Conservation (phyloP, 116 monocot species). For the Posidonia oceanica region DNA sequence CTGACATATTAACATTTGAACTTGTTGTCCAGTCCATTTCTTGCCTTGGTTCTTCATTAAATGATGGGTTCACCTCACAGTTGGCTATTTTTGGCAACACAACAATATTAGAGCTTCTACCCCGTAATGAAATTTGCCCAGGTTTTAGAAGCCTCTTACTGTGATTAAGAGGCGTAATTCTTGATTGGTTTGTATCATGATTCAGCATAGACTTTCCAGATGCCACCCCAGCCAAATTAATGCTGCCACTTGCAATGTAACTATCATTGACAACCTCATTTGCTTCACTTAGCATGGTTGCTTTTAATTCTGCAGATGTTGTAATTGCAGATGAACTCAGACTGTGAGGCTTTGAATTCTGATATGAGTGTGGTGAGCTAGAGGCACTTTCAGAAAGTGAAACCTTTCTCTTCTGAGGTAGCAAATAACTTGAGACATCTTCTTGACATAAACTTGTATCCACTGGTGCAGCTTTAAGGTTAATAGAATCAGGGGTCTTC, state of each 20-base stretch:
- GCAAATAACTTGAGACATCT: conserved; percentile 5
- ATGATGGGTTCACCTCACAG: neutral
- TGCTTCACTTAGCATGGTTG: neutral
- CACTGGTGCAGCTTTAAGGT: conserved; percentile 5
- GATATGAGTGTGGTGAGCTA: conserved; percentile 9
- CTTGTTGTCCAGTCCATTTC: conserved; percentile 4
- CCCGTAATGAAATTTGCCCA: neutral
- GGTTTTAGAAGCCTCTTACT: conserved; percentile 26
- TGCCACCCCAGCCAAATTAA: conserved; percentile 5
- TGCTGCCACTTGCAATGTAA: neutral
- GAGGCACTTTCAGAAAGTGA: conserved; percentile 4
- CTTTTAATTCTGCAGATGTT: conserved; percentile 9
- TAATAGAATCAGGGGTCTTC: conserved; percentile 6
- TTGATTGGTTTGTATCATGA: conserved; percentile 5
- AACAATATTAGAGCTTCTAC: neutral
- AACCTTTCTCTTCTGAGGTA: conserved; percentile 28
- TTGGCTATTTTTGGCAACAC: neutral
- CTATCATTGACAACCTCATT: conserved; percentile 3
- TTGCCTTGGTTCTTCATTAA: conserved; percentile 1
- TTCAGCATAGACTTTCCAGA: conserved; percentile 8
- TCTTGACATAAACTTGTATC: neutral
- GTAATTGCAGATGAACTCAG: conserved; percentile 9
- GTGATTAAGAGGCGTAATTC: conserved; percentile 11
- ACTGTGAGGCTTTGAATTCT: conserved; percentile 3
- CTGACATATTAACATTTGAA: neutral